phyloP scores from a whole-genome alignment of 257 asterid genomes.

The Solanum pimpinellifolium region DNA sequence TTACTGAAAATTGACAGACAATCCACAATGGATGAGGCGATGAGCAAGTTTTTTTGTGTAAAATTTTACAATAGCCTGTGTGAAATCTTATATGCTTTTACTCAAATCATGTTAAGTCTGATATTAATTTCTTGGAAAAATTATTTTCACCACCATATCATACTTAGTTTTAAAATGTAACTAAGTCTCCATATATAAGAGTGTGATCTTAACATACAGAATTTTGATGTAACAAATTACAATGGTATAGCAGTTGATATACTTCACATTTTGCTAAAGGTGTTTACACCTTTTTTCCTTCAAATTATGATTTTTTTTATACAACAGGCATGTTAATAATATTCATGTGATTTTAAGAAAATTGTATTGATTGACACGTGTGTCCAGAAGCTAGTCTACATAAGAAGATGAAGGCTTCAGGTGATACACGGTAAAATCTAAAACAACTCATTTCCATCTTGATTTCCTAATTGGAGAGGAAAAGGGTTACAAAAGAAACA shows the following conservation, averaged over 20 bases:
- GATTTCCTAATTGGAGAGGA: not conserved
- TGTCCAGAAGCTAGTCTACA: not conserved
- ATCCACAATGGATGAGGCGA: not conserved
- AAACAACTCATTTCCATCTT: not conserved
- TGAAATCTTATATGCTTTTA: not conserved
- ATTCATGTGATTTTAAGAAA: not conserved
- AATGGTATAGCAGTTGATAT: not conserved
- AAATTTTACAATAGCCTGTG: not conserved
- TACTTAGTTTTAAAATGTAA: not conserved
- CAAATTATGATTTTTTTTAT: not conserved
- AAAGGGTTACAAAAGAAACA: not conserved
- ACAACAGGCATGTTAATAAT: not conserved
- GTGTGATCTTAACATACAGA: not conserved
- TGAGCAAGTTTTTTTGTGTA: not conserved
- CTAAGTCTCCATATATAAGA: not conserved
- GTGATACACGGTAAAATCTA: not conserved
- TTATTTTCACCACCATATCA: not conserved
- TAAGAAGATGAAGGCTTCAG: not conserved
- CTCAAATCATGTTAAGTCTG: not conserved
- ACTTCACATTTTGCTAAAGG: not conserved
- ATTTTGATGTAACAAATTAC: not conserved
- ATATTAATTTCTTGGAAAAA: not conserved
- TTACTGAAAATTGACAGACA: not conserved
- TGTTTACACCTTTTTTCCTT: not conserved
- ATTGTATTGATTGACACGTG: not conserved